Percentiles rank a stretch among this genome's conserved stretches.
These are phyloP conservation scores for Paraconiothyrium sp. DNA, from an alignment of 2,329 filamentous ascomycete genomes.

Conservation along the genomic window DNA sequence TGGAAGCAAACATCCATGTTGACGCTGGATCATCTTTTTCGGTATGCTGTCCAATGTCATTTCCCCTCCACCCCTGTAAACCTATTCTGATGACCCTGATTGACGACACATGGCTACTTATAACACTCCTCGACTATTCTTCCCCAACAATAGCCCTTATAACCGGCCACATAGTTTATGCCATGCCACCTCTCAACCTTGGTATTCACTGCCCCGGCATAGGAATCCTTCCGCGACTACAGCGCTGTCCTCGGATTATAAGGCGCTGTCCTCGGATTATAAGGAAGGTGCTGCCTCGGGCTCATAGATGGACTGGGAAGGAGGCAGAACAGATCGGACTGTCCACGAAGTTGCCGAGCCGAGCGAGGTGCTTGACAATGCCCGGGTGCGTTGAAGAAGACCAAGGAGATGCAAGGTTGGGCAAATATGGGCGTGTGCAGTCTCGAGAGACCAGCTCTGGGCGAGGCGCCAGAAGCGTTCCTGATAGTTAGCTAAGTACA, in stretches of 20 bases:
- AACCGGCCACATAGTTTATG: slow-evolving; percentile 54
- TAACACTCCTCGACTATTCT: slow-evolving; percentile 60
- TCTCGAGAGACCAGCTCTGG: slow-evolving; percentile 63
- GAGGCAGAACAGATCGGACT: slow-evolving; percentile 63
- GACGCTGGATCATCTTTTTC: slow-evolving; percentile 68
- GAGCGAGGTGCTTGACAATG: slow-evolving; percentile 54
- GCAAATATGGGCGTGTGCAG: slow-evolving; percentile 62
- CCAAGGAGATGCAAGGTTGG: slow-evolving; percentile 54
- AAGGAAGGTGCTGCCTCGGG: slow-evolving; percentile 65
- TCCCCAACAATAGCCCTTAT: slow-evolving; percentile 60
- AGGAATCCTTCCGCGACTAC: slow-evolving; percentile 61
- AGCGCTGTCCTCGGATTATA: slow-evolving; percentile 61
- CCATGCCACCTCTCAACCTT: slow-evolving; percentile 62
- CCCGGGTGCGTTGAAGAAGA: slow-evolving; percentile 55
- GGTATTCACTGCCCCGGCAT: slow-evolving; percentile 67
- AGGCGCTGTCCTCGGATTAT: slow-evolving; percentile 61
- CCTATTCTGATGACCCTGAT: not conserved
- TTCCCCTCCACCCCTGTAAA: not conserved
- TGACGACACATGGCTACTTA: slow-evolving; percentile 48
- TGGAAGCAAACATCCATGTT: slow-evolving; percentile 61
- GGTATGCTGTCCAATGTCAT: slow-evolving; percentile 24
- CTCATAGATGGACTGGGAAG: slow-evolving; percentile 63
- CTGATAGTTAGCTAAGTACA: slow-evolving; percentile 64
- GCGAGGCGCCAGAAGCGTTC: slow-evolving; percentile 62
- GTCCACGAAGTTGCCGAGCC: slow-evolving; percentile 63